Evolutionary conservation across 345 rosid genomes (phyloP).

Genomic region (Atalantia buxifolia): DNA sequence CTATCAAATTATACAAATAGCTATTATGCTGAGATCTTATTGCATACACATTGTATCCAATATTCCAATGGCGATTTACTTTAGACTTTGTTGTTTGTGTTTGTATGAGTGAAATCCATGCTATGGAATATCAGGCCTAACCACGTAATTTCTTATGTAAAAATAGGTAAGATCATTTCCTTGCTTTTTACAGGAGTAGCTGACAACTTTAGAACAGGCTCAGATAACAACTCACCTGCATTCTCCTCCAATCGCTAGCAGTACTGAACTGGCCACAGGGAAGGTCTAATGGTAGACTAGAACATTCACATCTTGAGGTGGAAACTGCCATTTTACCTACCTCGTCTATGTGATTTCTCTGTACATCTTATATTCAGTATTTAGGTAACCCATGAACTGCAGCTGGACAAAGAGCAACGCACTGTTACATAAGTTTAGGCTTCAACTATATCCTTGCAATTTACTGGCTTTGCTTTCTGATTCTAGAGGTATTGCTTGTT

Average conservation of each 20-base stretch:
- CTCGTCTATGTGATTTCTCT: background rate
- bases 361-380: background rate
- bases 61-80: background rate
- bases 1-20: background rate
- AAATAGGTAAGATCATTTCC: background rate
- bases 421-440: background rate
- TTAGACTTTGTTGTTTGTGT: background rate
- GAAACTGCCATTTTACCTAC: background rate
- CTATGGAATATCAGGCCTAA: background rate
- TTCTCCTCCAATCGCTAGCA: constrained; percentile 16
- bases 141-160: background rate
- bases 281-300: background rate
- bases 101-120: background rate
- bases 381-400: background rate
- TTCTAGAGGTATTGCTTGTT: constrained; percentile 4
- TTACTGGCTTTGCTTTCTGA: background rate
- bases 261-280: constrained; percentile 14
- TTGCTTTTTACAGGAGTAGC: background rate
- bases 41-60: background rate
- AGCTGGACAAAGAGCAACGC: background rate
- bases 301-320: background rate
- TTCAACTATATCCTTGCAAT: constrained; percentile 11
- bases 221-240: background rate
- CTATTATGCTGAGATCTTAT: background rate
- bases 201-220: background rate